Conservation (phyloP, 805 yeast genomes). For the Wickerhamomyces chambardii region DNA sequence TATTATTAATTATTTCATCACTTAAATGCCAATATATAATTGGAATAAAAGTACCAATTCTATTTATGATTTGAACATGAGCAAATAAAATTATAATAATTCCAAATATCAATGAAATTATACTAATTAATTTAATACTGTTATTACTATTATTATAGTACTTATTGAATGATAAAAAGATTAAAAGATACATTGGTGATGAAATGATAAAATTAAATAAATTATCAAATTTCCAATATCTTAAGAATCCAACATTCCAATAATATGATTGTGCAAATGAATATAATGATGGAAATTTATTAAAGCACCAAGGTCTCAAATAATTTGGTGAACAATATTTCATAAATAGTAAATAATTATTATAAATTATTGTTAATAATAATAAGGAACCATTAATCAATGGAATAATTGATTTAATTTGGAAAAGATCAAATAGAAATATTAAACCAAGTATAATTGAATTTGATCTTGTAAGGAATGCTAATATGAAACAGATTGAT, state of each 20-base stretch:
- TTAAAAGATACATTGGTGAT: slow-evolving; percentile 49
- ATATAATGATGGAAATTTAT: slow-evolving; percentile 48
- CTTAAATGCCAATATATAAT: slow-evolving; percentile 66
- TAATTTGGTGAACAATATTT: slow-evolving; percentile 36
- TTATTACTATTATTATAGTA: slow-evolving; percentile 24
- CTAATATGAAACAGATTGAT: slow-evolving; percentile 36
- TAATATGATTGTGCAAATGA: slow-evolving; percentile 67
- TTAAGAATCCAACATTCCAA: slow-evolving; percentile 80
- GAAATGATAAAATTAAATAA: slow-evolving; percentile 78
- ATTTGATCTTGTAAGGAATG: slow-evolving; percentile 67
- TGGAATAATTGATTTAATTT: slow-evolving; percentile 16
- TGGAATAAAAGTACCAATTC: slow-evolving; percentile 75
- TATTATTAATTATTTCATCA: slow-evolving; percentile 16
- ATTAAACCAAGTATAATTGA: slow-evolving; percentile 64
- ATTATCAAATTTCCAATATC: slow-evolving; percentile 77
- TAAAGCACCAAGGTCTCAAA: slow-evolving; percentile 61
- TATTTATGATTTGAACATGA: slow-evolving; percentile 80
- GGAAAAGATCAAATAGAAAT: slow-evolving; percentile 47
- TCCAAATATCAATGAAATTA: slow-evolving; percentile 34
- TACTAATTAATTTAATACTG: slow-evolving; percentile 28
- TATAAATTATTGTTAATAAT: slow-evolving; percentile 32
- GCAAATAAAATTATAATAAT: slow-evolving; percentile 49
- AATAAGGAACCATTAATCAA: slow-evolving; percentile 50
- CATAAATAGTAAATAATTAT: slow-evolving; percentile 45
- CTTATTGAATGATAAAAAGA: slow-evolving; percentile 26